Evolutionary conservation across 2,329 filamentous ascomycete species (phyloP), one percentile per base, ranked within the genome.

Genomic region (Dactylonectria estremocensis): DNA sequence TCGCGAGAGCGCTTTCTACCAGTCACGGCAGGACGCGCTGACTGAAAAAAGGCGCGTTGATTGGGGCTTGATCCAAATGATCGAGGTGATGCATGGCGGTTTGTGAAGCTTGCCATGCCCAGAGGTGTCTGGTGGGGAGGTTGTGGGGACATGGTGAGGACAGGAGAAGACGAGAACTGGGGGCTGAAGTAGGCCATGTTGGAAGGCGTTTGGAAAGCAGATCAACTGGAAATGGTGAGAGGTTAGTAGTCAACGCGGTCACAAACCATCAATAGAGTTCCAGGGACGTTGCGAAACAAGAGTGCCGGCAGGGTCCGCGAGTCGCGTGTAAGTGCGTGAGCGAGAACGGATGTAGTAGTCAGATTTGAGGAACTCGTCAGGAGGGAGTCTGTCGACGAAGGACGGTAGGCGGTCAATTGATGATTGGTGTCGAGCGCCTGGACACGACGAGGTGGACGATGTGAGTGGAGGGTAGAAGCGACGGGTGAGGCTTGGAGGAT

Each of bases 1-100:
- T 93, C 91, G 77, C 92, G 88, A 69, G 92, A 93, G 73, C 93
- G 91, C 83, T 95, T 95, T 78, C 92, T 90, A 72, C 92, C 91
- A 66, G 76, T 71, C 28, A 71, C 66, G n/a, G 72, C 63, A 48
- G 69, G 57, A 33, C 75, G 72, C 18, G 64, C 83, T 80, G 81
- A 66, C 33, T 73, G 69, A 61, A 54, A 54, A 50, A 69, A 61
- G 59, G 68, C 64, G 68, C 70, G 71, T 52, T 72, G 66, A 57
- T 63, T 72, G 35, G 73, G 50, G 56, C 67, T 65, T 52, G 72
- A 54, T 62, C 69, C 72, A 67, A 76, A 77, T 22, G 70, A 65
- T 69, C 72, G 74, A 65, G 73, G 68, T 53, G 72, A 62, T 61
- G 72, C 55, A 46, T 76, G 69, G 35, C 66, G 76, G 46, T 48